Evolutionary conservation across 2,329 filamentous ascomycete species (phyloP), one percentile per base, ranked within the genome.

Genomic region (Arthrinium puccinioides): DNA sequence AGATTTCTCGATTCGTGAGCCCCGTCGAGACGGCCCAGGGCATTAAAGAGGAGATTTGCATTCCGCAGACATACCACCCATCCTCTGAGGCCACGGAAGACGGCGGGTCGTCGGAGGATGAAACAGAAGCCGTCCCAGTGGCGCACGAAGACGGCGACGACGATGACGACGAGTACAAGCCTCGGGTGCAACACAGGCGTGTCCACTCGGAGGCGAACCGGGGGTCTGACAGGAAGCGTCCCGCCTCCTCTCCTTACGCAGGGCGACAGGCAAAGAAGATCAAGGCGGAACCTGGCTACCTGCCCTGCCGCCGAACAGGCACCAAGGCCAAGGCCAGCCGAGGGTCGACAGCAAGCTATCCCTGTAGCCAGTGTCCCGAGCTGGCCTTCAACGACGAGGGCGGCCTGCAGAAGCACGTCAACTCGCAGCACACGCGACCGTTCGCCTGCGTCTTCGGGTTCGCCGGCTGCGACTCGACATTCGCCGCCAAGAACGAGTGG

Each of bases 401-500:
- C 6, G 48, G 60, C 4, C 65, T 76, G 3, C 60, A 71, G 32
- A 66, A 60, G 34, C 72, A 79, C 51, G 59, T 67, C 47, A 69
- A 69, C 41, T 65, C 66, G 38, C 58, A 69, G 19, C 76, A 82
- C 50, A 71, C 66, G 2, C 72, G 76, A 1, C 72, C 76, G 0
- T 92, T 90, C 52, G 68, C 72, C 18, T 97, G 90, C 58, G 79
- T 87, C 39, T 88, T 96, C 56, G 67, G 75, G 21, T 80, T 76
- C 38, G 92, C 88, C 39, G 84, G 83, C 23, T 97, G 90, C 62
- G 46, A 44, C 1, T 76, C 79, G 3, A 79, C 72, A 1, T 95
- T 95, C 53, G 72, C 74, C 4, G 81, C 74, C 48, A 95, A 94
- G 64, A 95, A 95, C 55, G 89, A 96, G 58, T 96, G 90, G 90